phyloP scores from a whole-genome alignment of 2,329 filamentous ascomycete species.

The Coleophoma cylindrospora region DNA sequence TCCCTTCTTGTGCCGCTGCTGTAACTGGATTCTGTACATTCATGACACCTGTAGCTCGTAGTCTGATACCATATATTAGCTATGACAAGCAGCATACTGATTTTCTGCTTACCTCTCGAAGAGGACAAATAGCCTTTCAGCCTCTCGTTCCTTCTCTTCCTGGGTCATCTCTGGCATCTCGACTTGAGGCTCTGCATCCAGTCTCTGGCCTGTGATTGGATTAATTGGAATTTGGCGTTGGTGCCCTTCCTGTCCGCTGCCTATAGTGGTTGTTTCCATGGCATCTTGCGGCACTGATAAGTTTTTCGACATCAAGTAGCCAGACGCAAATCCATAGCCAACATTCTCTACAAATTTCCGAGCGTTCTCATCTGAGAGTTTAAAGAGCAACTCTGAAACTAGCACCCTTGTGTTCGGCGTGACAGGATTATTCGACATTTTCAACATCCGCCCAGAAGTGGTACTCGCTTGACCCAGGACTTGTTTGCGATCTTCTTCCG shows the following conservation, averaged over 20 bases:
- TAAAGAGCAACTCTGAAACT: constrained; percentile 77
- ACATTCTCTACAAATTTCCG: constrained; percentile 82
- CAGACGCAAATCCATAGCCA: constrained; percentile 89
- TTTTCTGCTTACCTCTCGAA: constrained; percentile 22
- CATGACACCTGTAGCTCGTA: constrained; percentile 25
- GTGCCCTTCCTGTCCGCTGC: constrained; percentile 17
- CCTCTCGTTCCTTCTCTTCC: constrained; percentile 85
- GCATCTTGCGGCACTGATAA: constrained; percentile 69
- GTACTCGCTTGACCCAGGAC: constrained; percentile 73
- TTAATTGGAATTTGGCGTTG: constrained; percentile 21
- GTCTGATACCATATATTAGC: constrained; percentile 10
- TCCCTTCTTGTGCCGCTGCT: constrained; percentile 19
- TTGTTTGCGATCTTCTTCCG: constrained; percentile 67
- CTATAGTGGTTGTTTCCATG: constrained; percentile 44
- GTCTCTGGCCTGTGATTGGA: constrained; percentile 24
- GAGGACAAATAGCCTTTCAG: constrained; percentile 25
- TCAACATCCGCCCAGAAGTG: constrained; percentile 71
- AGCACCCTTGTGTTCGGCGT: constrained; percentile 68
- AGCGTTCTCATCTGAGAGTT: constrained; percentile 77
- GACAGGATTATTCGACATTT: constrained; percentile 68
- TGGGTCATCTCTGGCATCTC: constrained; percentile 72
- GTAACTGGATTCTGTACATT: constrained; percentile 23
- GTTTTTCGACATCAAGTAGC: constrained; percentile 81
- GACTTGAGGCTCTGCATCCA: constrained; percentile 26
- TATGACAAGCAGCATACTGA: neutral